phyloP scores from a whole-genome alignment of 2,329 filamentous ascomycete genomes.

The Aspergillus pseudotamarii region DNA sequence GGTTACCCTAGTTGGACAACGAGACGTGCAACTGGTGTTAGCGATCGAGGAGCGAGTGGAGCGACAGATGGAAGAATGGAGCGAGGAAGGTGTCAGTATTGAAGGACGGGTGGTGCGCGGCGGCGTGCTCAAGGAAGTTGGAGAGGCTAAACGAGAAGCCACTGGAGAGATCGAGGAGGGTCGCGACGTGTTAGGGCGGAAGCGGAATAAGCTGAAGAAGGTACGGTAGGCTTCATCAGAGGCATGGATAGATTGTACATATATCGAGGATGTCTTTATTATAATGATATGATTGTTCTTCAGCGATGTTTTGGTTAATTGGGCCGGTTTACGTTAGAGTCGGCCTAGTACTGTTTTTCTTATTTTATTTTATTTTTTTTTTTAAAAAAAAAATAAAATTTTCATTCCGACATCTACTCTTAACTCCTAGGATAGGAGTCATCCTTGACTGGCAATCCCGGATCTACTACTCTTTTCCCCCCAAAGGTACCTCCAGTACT shows the following conservation, averaged over 20 bases:
- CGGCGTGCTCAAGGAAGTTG: slow-evolving; percentile 77
- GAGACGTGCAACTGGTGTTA: slow-evolving; percentile 87
- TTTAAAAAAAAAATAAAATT: too few relatives aligned
- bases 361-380: neutral
- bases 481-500: too few relatives aligned
- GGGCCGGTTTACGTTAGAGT: neutral
- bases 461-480: neutral
- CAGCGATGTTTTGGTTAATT: neutral
- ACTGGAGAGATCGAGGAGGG: slow-evolving; percentile 89
- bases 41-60: slow-evolving; percentile 83
- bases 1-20: slow-evolving; percentile 87
- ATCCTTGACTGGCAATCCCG: neutral
- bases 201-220: slow-evolving; percentile 53
- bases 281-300: slow-evolving; percentile 1
- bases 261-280: slow-evolving; percentile 2
- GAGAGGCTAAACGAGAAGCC: slow-evolving; percentile 94
- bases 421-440: neutral
- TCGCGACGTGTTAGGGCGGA: slow-evolving; percentile 86
- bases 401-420: neutral
- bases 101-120: slow-evolving; percentile 86
- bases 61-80: slow-evolving; percentile 78
- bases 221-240: slow-evolving; percentile 30
- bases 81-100: slow-evolving; percentile 90
- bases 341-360: too few relatives aligned
- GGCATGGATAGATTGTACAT: neutral